Evolutionary conservation across 768 basidiomycete species (phyloP).

Genomic region (Russula sp.): DNA sequence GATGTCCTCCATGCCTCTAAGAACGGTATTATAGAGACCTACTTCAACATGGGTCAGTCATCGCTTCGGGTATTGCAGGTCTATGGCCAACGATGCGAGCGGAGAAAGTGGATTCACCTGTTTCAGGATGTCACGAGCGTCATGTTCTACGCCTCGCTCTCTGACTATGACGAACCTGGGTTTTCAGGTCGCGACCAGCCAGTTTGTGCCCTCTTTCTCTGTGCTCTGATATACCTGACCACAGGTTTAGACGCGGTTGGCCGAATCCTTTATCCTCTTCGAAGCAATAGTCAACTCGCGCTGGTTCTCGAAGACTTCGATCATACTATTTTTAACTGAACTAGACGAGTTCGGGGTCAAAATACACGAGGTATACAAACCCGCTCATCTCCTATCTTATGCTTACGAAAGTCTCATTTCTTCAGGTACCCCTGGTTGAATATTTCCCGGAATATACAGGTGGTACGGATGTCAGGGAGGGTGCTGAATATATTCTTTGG

Average conservation of each 20-base stretch:
- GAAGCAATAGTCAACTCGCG: conserved; percentile 46
- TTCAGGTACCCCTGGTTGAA: no score
- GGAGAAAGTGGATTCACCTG: conserved; percentile 44
- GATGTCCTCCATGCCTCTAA: conserved; percentile 79
- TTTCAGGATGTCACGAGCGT: conserved; percentile 63
- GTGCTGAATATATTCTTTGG: no score
- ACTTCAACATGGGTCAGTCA: conserved; percentile 37
- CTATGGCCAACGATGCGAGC: conserved; percentile 44
- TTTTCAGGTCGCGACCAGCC: no score
- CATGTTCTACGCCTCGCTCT: conserved; percentile 64
- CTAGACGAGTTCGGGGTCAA: conserved; percentile 47
- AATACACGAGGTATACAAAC: conserved; percentile 31
- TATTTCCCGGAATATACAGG: no score
- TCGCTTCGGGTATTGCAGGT: conserved; percentile 65
- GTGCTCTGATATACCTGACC: neutral
- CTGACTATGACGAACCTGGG: conserved; percentile 64
- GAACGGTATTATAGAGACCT: conserved; percentile 76
- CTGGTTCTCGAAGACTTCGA: conserved; percentile 36
- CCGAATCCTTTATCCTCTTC: conserved; percentile 43
- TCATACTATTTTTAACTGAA: conserved; percentile 39
- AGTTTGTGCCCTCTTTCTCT: conserved; percentile 22
- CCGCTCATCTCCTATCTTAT: neutral
- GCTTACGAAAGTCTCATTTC: neutral
- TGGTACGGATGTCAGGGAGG: no score
- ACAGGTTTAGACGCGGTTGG: conserved; percentile 35